phyloP scores from a whole-genome alignment of 164 flowering plant species.

The Saururus chinensis region DNA sequence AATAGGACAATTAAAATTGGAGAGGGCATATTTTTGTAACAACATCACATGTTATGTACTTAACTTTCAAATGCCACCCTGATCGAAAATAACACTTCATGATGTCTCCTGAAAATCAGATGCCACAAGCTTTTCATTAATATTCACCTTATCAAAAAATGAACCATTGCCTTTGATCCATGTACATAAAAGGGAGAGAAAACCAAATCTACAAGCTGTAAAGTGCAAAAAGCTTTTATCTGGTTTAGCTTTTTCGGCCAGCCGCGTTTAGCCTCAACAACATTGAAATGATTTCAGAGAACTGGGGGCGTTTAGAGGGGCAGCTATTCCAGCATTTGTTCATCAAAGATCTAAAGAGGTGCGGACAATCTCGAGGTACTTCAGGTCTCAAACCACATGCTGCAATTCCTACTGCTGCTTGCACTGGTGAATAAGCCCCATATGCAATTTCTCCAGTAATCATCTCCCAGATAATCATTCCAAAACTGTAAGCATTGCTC shows the following conservation, averaged over 20 bases:
- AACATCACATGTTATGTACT: too few relatives aligned
- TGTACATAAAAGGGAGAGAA: too few relatives aligned
- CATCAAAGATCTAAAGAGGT: constrained; percentile 53
- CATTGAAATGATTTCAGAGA: constrained; percentile 54
- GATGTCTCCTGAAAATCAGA: too few relatives aligned
- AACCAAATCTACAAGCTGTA: too few relatives aligned
- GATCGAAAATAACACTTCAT: too few relatives aligned
- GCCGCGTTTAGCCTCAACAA: constrained; percentile 32
- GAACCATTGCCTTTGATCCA: too few relatives aligned
- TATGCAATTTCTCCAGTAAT: constrained; percentile 87
- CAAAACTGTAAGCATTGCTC: constrained; percentile 93
- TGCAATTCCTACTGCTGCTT: constrained; percentile 95
- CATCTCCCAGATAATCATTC: constrained; percentile 96
- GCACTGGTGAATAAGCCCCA: constrained; percentile 77
- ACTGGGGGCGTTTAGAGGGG: constrained; percentile 81
- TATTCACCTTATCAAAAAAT: too few relatives aligned
- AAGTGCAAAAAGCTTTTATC: not conserved
- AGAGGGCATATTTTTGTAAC: too few relatives aligned
- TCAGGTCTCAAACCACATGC: constrained; percentile 96
- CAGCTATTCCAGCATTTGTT: constrained; percentile 74
- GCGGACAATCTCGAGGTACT: constrained; percentile 84
- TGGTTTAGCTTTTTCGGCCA: not conserved
- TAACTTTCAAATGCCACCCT: too few relatives aligned
- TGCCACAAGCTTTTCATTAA: too few relatives aligned
- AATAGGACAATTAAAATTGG: too few relatives aligned